A percentile compares a stretch with the other conserved stretches of the same genome.
phyloP scores from a whole-genome alignment of 176 grass and related monocot genomes.

The maize (Zea mays) region Zm-B73-REFERENCE-NAM-5.0 NC_050097.1:5777001-5777500 shows the following conservation, averaged over 20 bases:
- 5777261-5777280: neutral
- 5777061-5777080: neutral
- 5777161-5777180: neutral
- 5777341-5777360: constrained; percentile 45
- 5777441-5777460: constrained; percentile 41
- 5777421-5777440: constrained; percentile 33
- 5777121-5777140: constrained; percentile 24
- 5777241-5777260: constrained; percentile 28
- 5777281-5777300: constrained; percentile 25
- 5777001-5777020: neutral
- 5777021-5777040: constrained; percentile 20
- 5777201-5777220: constrained; percentile 5
- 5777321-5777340: constrained; percentile 36
- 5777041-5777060: neutral
- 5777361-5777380: constrained; percentile 44
- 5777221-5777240: constrained; percentile 33
- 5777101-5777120: constrained; percentile 1
- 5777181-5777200: constrained; percentile 23
- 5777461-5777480: too few relatives aligned
- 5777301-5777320: constrained; percentile 34
- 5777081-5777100: constrained; percentile 34
- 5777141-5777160: constrained; percentile 11
- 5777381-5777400: constrained; percentile 59
- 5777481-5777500: constrained; percentile 50
- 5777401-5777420: constrained; percentile 27